Evolutionary conservation across 2,329 filamentous ascomycete genomes (phyloP), one percentile per base, ranked within the genome.

Genomic region (Beauveria pseudobassiana): DNA sequence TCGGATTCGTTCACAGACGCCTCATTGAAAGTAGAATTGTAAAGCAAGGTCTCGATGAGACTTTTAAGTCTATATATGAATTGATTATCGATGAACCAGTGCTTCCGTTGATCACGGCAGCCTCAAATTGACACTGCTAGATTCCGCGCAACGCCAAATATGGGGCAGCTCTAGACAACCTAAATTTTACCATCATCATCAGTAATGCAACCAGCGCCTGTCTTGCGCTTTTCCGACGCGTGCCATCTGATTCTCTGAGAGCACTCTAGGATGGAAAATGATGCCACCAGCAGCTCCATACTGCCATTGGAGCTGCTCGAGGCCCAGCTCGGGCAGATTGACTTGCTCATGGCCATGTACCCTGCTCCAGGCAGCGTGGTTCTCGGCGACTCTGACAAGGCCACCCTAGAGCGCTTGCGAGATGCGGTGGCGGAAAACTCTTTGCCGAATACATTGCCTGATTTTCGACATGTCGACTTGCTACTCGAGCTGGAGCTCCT

Each of bases 321-420:
- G 62, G 70, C 76, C 14, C 80, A 82, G 68, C 68, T 82, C 12
- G 76, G 75, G 1, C 78, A 78, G 59, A 73, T 82, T 40, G 80
- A 83, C 56, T 77, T 83, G n/a, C 68, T 83, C 3, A 69, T 74
- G 65, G 79, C 80, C 10, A 83, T 83, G 81, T 83, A 80, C 63
- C 74, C 76, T 1, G 66, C 69, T 0, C 73, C 77, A 14, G 69
- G 73, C n/a, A 72, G 71, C 5, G 67, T 76, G 1, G 57, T 63
- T 0, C 65, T 76, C 4, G 70, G 71, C 24, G 62, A 68, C 4
- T n/a, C 58, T 8, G 70, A 67, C 1, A 61, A 28, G 1, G 34
- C 56, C 0, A 12, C 66, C 5, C 30, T 71, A 14, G 65, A 69
- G 8, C 30, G 3, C 3, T 24, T 73, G 5, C 65, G 67, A 22